Percentiles rank a stretch among this genome's conserved stretches.
Conservation (phyloP, 345 rosid genomes). For the Eucalyptus coolabah region DNA sequence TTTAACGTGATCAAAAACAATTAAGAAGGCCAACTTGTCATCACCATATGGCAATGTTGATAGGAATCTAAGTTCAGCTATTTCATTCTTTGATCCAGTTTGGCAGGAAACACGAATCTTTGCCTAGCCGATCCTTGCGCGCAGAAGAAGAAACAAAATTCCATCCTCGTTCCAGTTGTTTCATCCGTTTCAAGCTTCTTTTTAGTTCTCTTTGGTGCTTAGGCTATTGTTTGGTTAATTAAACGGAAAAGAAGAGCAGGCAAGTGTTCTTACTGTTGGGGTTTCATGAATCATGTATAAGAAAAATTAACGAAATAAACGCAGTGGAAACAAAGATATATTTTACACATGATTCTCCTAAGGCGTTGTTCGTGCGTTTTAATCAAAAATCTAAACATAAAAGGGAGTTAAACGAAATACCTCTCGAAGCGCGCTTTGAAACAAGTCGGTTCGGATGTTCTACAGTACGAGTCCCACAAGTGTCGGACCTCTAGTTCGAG, state of each 20-base stretch:
- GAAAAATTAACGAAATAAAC: too few relatives aligned
- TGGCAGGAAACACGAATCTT: constrained; percentile 24
- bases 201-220: not conserved
- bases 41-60: not conserved
- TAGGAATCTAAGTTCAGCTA: not conserved
- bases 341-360: too few relatives aligned
- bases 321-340: too few relatives aligned
- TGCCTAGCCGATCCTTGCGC: not conserved
- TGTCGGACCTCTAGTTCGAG: too few relatives aligned
- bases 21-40: not conserved
- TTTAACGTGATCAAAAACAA: not conserved
- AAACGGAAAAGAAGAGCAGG: not conserved
- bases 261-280: not conserved
- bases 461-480: too few relatives aligned
- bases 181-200: not conserved
- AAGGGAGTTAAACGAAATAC: too few relatives aligned
- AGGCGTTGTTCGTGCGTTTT: too few relatives aligned
- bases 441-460: too few relatives aligned
- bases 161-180: not conserved
- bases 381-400: too few relatives aligned
- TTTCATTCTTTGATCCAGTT: not conserved
- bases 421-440: too few relatives aligned
- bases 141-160: not conserved
- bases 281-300: too few relatives aligned
- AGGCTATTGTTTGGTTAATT: not conserved